A percentile compares a stretch with the other conserved stretches of the same genome.
Conservation (phyloP, 805 yeast genomes). For the Ogataea saltuana region DNA sequence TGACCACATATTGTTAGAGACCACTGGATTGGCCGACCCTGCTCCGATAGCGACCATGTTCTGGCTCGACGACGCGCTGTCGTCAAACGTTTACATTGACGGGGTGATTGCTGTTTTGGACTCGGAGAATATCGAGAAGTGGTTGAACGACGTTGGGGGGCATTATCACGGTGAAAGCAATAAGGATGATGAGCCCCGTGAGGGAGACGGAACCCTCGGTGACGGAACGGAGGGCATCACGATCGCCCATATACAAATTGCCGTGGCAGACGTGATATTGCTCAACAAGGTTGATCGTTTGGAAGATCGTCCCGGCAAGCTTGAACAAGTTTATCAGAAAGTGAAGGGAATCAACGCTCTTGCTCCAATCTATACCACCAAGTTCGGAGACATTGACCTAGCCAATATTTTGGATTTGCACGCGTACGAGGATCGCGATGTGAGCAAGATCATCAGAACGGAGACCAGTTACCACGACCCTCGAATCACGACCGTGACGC, state of each 20-base stretch:
- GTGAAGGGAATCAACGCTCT: slow-evolving; percentile 60
- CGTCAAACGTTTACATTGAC: slow-evolving; percentile 83
- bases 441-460: slow-evolving; percentile 22
- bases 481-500: slow-evolving; percentile 52
- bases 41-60: slow-evolving; percentile 97
- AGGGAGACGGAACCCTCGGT: too few relatives aligned
- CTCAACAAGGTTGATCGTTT: slow-evolving; percentile 75
- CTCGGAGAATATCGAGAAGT: slow-evolving; percentile 59
- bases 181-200: slow-evolving; percentile 27
- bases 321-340: slow-evolving; percentile 34
- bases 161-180: slow-evolving; percentile 56
- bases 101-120: slow-evolving; percentile 91
- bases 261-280: slow-evolving; percentile 81
- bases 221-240: slow-evolving; percentile 64
- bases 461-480: slow-evolving; percentile 46
- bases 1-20: slow-evolving; percentile 90
- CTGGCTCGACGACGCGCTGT: slow-evolving; percentile 91
- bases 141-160: slow-evolving; percentile 71
- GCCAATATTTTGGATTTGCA: slow-evolving; percentile 70
- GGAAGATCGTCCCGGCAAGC: slow-evolving; percentile 24
- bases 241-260: slow-evolving; percentile 87
- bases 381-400: slow-evolving; percentile 74
- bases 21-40: slow-evolving; percentile 97
- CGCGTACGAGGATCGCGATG: slow-evolving; percentile 60
- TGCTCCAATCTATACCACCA: slow-evolving; percentile 67